Evolutionary conservation across 306 rosid species (phyloP).

Genomic region (Fragaria nilgerrensis): DNA sequence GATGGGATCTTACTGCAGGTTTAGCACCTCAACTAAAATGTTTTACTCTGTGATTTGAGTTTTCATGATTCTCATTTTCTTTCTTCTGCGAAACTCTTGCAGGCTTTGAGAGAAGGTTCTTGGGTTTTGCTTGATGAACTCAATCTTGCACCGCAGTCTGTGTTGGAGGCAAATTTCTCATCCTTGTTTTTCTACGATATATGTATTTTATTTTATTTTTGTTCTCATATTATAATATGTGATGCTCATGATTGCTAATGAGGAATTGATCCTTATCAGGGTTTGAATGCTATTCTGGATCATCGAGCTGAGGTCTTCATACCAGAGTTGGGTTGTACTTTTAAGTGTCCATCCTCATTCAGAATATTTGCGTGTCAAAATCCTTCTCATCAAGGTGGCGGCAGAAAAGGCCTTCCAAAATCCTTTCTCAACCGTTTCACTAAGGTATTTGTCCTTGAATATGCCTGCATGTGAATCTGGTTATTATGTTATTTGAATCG

Average conservation of each 20-base stretch:
- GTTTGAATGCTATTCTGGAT: constrained; percentile 94
- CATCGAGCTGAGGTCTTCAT: constrained; percentile 98
- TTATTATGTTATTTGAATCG: constrained; percentile 1
- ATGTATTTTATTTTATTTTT: not conserved
- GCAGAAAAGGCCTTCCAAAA: constrained; percentile 92
- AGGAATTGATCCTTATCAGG: constrained; percentile 40
- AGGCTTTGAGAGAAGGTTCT: constrained; percentile 91
- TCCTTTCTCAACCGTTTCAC: constrained; percentile 92
- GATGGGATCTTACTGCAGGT: constrained; percentile 97
- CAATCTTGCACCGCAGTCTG: constrained; percentile 97
- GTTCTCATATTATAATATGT: not conserved
- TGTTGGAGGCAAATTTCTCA: constrained; percentile 63
- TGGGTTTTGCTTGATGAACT: constrained; percentile 99
- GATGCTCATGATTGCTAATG: constrained; percentile 18
- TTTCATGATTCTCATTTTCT: constrained; percentile 15
- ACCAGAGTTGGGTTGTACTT: constrained; percentile 80
- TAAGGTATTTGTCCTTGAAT: constrained; percentile 49
- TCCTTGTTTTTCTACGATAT: constrained; percentile 7
- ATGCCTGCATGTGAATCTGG: not conserved
- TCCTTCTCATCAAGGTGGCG: constrained; percentile 92
- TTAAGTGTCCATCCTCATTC: constrained; percentile 78
- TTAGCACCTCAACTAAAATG: constrained; percentile 16
- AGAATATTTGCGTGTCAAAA: constrained; percentile 97
- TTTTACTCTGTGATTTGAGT: not conserved
- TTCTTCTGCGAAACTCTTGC: constrained; percentile 22